Conservation (phyloP, 768 basidiomycete genomes). For the Tricholoma flavovirens region DNA sequence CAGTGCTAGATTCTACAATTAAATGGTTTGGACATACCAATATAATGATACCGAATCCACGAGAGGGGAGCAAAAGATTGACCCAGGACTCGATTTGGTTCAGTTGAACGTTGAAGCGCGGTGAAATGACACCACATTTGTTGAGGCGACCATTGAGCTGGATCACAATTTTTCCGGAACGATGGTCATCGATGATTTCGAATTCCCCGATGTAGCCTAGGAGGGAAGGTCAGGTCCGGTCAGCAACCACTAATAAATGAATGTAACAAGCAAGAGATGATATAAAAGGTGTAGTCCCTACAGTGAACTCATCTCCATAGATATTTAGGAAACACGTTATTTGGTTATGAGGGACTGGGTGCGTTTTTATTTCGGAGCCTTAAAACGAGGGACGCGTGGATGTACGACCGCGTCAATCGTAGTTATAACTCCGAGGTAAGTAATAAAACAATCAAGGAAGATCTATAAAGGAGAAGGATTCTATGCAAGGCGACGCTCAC, state of each 20-base stretch:
- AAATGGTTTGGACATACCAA: constrained; percentile 49
- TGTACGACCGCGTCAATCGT: constrained; percentile 58
- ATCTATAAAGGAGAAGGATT: background rate
- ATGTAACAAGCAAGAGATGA: constrained; percentile 3
- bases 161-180: constrained; percentile 95
- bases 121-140: constrained; percentile 99
- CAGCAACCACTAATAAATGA: constrained; percentile 11
- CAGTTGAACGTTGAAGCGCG: constrained; percentile 94
- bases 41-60: constrained; percentile 96
- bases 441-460: background rate
- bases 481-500: constrained; percentile 40
- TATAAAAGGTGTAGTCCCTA: constrained; percentile 39
- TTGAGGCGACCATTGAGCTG: constrained; percentile 98
- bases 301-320: constrained; percentile 49
- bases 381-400: constrained; percentile 78
- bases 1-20: background rate
- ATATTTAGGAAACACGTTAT: constrained; percentile 41
- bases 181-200: constrained; percentile 98
- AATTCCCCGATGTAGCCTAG: constrained; percentile 97
- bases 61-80: constrained; percentile 91
- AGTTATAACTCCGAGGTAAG: constrained; percentile 75
- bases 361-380: constrained; percentile 67
- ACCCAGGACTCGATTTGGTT: constrained; percentile 94
- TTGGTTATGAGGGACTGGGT: constrained; percentile 47
- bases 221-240: constrained; percentile 9